These are phyloP conservation scores for Gaeumannomyces tritici DNA, from an alignment of 2,329 filamentous ascomycete genomes.

Conservation along the genomic window DNA sequence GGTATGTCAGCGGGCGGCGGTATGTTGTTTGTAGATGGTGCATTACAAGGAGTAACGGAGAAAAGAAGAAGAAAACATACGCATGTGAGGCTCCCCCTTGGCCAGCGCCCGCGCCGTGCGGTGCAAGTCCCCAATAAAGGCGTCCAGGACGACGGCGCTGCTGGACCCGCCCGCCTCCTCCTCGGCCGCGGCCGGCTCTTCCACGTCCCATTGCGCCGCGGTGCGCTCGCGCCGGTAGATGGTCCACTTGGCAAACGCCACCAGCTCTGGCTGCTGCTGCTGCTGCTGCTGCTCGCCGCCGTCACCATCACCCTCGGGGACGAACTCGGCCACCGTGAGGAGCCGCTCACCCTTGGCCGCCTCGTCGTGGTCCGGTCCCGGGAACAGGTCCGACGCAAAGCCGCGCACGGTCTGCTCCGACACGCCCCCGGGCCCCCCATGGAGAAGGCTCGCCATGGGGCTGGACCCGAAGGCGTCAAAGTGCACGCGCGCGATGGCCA, in stretches of 20 bases:
- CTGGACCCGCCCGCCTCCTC: slow-evolving; percentile 14
- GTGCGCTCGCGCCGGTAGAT: slow-evolving; percentile 12
- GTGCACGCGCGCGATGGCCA: slow-evolving; percentile 11
- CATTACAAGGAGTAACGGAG: too few relatives aligned
- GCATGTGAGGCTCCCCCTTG: slow-evolving; percentile 14
- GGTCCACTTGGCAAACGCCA: slow-evolving; percentile 19
- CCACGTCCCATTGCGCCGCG: slow-evolving; percentile 15
- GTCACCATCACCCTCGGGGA: slow-evolving; percentile 4
- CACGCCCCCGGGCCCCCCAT: slow-evolving; percentile 11
- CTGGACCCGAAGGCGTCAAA: slow-evolving; percentile 12
- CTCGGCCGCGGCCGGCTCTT: slow-evolving; percentile 4
- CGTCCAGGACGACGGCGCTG: slow-evolving; percentile 11
- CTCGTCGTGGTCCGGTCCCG: background rate
- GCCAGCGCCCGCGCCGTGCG: slow-evolving; percentile 8
- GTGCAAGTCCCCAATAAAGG: slow-evolving; percentile 16
- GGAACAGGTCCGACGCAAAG: slow-evolving; percentile 10
- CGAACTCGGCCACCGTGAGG: slow-evolving; percentile 16
- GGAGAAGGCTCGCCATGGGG: slow-evolving; percentile 14
- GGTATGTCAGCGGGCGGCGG: background rate
- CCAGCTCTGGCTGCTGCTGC: slow-evolving; percentile 11
- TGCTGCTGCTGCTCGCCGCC: background rate
- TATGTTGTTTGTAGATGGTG: background rate
- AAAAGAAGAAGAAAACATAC: slow-evolving; percentile 12
- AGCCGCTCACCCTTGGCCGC: slow-evolving; percentile 6
- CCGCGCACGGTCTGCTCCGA: slow-evolving; percentile 8